Base-by-base conservation (phyloP, 1,284 basidiomycete species). In the Anthracocystis walkeri region DNA sequence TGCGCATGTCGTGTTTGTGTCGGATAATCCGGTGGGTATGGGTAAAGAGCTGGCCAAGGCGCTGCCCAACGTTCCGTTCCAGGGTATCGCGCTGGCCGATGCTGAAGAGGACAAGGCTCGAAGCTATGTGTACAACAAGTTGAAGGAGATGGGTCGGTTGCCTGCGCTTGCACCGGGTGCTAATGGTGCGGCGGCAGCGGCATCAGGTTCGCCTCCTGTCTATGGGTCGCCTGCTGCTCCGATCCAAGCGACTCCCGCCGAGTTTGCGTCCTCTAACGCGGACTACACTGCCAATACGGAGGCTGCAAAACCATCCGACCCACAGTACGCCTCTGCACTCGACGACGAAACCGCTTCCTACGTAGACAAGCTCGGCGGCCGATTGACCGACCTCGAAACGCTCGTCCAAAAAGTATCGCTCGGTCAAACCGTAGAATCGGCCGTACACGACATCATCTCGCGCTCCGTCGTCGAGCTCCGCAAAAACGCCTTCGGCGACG, bases 401-500 rank as follows among this genome's bases (percentile, higher is more conserved):
- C 58, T 82, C 8, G 72, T 81, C 8, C 75, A 82, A 56, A 82
- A 82, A 63, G 77, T 82, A 4, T 56, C 61, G 8, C 55, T 82
- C 10, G 80, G 81, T 1, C 79, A 82, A 45, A 68, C 52, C 1
- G 76, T 82, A 40, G 61, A 76, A 45, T 65, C 72, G 14, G 80
- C 81, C 0, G 81, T 81, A 3, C 61, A 75, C 33, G 75, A 84
- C 45, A 83, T 81, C 78, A 90, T 97, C 77, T 86, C 87, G 40
- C 90, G 91, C 42, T 92, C 91, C 35, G 90, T 94, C 8, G 89
- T 90, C 46, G 95, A 97, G 85, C 87, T 97, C 52, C 89, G 93
- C 52, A 97, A 97, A 88, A 92, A 90, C 58, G 93, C 93, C 0
- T 98, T 97, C 82, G 96, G 94, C 0, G 95, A 97, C 80, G 95